Percentiles rank a stretch among this genome's conserved stretches.
Conservation (phyloP, 2,329 filamentous ascomycete species). For the Sporothrix inflata region DNA sequence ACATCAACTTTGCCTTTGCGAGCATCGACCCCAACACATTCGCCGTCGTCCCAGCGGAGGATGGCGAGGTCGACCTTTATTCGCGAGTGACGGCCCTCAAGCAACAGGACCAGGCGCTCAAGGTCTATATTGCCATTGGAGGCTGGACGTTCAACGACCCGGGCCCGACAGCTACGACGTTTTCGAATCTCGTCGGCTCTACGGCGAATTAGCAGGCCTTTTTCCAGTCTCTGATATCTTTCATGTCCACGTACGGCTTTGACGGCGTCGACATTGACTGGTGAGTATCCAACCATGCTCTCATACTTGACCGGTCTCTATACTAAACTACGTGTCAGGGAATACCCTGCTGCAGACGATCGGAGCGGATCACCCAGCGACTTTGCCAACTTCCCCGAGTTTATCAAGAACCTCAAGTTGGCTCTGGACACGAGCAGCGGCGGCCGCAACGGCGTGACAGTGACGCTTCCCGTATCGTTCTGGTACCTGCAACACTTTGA, state of each 20-base stretch:
- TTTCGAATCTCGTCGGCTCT: slow-evolving; percentile 31
- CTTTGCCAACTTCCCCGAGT: slow-evolving; percentile 26
- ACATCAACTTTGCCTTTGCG: slow-evolving; percentile 44
- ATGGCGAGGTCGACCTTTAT: slow-evolving; percentile 40
- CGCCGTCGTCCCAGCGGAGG: slow-evolving; percentile 35
- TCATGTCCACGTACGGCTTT: slow-evolving; percentile 31
- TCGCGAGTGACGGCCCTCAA: slow-evolving; percentile 41
- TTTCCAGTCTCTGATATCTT: slow-evolving; percentile 7
- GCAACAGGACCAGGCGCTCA: slow-evolving; percentile 35
- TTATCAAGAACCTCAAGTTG: slow-evolving; percentile 13
- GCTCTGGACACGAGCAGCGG: not conserved
- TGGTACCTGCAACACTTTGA: slow-evolving; percentile 32
- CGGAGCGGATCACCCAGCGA: slow-evolving; percentile 33
- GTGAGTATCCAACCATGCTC: not conserved
- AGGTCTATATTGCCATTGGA: slow-evolving; percentile 42
- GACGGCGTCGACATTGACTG: slow-evolving; percentile 30
- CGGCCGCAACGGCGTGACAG: slow-evolving; percentile 13
- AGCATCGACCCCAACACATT: slow-evolving; percentile 35
- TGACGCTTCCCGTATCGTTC: slow-evolving; percentile 30
- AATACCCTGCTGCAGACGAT: slow-evolving; percentile 33
- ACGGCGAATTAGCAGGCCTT: slow-evolving; percentile 31
- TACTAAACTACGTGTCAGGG: too few relatives aligned
- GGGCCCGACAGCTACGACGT: slow-evolving; percentile 24
- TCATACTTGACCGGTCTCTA: too few relatives aligned
- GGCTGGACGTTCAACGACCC: slow-evolving; percentile 47